Percentiles rank a stretch among this genome's conserved stretches.
Conservation (phyloP, 441 rosid species). For the Euphorbia corollata region DNA sequence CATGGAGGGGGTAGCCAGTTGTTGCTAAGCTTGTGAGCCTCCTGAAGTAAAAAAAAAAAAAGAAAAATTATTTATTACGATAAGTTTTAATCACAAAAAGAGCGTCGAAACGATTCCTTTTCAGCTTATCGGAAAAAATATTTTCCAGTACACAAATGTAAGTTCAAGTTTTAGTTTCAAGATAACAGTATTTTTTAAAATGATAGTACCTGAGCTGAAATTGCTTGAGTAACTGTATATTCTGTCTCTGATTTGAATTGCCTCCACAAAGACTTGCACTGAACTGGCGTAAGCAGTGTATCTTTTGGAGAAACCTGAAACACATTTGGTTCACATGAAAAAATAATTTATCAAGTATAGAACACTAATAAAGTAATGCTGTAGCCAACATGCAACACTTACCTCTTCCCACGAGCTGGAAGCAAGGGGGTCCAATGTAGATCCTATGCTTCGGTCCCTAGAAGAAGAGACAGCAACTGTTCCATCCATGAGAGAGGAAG, state of each 20-base stretch:
- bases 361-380: not conserved
- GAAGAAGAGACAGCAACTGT: slow-evolving; percentile 36
- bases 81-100: slow-evolving; percentile 6
- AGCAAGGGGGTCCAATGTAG: slow-evolving; percentile 52
- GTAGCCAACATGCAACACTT: slow-evolving; percentile 4
- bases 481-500: slow-evolving; percentile 54
- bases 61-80: not conserved
- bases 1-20: slow-evolving; percentile 80
- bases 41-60: slow-evolving; percentile 37
- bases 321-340: slow-evolving; percentile 17
- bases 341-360: not conserved
- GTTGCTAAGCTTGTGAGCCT: slow-evolving; percentile 62
- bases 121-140: not conserved
- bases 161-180: not conserved
- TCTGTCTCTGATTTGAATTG: slow-evolving; percentile 75
- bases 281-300: slow-evolving; percentile 56
- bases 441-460: slow-evolving; percentile 35
- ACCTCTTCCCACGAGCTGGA: slow-evolving; percentile 83
- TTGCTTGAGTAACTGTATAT: slow-evolving; percentile 66
- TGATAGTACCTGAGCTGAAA: slow-evolving; percentile 58
- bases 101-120: not conserved
- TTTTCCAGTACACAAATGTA: not conserved
- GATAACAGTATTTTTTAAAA: not conserved
- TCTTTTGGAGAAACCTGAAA: slow-evolving; percentile 49
- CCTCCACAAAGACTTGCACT: slow-evolving; percentile 74